Conservation (phyloP, 2,329 filamentous ascomycete species). For the Cyclaneusma minus region DNA sequence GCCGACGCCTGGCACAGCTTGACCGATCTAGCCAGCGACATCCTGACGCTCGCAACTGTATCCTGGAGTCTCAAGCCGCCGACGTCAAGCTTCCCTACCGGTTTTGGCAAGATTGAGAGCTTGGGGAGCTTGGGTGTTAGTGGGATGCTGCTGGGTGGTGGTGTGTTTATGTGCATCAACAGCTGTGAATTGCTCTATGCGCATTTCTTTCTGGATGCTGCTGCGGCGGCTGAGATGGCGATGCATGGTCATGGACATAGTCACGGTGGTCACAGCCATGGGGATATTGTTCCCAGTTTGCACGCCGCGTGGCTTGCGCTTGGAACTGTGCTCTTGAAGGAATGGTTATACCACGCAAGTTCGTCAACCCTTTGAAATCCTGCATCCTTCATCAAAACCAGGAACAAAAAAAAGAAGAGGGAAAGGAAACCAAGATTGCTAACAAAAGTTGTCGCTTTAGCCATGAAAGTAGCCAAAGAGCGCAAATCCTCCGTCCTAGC, state of each 20-base stretch:
- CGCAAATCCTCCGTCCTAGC: slow-evolving; percentile 91
- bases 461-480: slow-evolving; percentile 88
- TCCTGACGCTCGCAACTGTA: slow-evolving; percentile 87
- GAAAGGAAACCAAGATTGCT: slow-evolving; percentile 5
- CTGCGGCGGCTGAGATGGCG: slow-evolving; percentile 34
- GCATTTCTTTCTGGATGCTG: slow-evolving; percentile 54
- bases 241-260: slow-evolving; percentile 42
- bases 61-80: slow-evolving; percentile 84
- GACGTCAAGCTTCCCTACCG: slow-evolving; percentile 68
- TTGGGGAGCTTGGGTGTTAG: slow-evolving; percentile 87
- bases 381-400: too few relatives aligned
- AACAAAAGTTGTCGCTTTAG: slow-evolving; percentile 29
- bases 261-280: slow-evolving; percentile 50
- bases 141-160: slow-evolving; percentile 75
- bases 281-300: slow-evolving; percentile 58
- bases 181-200: slow-evolving; percentile 54
- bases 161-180: slow-evolving; percentile 81
- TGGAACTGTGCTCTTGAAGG: slow-evolving; percentile 82
- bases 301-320: slow-evolving; percentile 91
- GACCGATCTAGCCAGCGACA: slow-evolving; percentile 86
- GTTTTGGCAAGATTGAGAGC: slow-evolving; percentile 97
- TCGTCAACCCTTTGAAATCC: slow-evolving; percentile 26
- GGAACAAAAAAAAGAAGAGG: too few relatives aligned
- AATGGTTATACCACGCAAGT: slow-evolving; percentile 96
- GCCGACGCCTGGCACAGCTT: slow-evolving; percentile 93